These are phyloP conservation scores for Quercus engelmannii DNA, from an alignment of 306 rosid species.

Conservation along the genomic window DNA sequence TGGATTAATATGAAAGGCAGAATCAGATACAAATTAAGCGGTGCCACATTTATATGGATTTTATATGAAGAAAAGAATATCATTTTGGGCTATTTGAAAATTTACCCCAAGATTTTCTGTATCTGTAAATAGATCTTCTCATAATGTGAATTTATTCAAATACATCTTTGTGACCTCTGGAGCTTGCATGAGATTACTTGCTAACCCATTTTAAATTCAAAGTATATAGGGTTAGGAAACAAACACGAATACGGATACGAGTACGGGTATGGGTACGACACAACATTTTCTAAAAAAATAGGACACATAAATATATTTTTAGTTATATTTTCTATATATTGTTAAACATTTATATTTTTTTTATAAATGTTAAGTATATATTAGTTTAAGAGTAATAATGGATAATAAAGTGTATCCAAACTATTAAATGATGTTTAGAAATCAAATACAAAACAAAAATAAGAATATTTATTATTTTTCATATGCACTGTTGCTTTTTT, in stretches of 20 bases:
- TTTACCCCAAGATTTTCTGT: conserved; percentile 6
- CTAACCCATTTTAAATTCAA: neutral
- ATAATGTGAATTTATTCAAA: neutral
- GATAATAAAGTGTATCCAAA: no score
- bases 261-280: no score
- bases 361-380: no score
- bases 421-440: no score
- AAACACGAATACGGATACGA: no score
- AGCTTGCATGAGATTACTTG: neutral
- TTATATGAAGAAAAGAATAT: conserved; percentile 1
- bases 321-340: no score
- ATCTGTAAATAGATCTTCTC: neutral
- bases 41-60: neutral
- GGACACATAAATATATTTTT: no score
- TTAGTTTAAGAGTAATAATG: no score
- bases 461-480: no score
- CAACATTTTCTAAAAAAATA: neutral
- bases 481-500: no score
- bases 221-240: neutral
- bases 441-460: no score
- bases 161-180: neutral
- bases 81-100: neutral
- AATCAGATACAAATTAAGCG: neutral
- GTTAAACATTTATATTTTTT: no score
- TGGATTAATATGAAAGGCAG: neutral